Percentiles rank a stretch among this genome's conserved stretches.
These are phyloP conservation scores for Nakazawaea peltata DNA, from an alignment of 805 yeast species.

Conservation along the genomic window DNA sequence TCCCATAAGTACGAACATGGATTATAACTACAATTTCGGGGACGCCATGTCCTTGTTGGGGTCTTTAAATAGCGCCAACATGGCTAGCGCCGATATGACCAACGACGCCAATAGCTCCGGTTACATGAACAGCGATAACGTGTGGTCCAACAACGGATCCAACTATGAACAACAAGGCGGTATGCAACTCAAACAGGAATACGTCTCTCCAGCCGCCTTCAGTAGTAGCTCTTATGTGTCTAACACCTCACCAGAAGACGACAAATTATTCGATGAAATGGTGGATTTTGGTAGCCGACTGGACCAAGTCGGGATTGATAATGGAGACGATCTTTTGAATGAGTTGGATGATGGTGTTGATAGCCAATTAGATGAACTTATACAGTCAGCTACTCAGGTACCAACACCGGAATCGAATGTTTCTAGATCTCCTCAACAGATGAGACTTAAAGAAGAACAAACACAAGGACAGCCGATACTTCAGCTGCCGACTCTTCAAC, in stretches of 20 bases:
- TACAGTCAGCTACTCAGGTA: conserved; percentile 5
- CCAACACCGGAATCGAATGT: no score
- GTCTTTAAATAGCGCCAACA: conserved; percentile 15
- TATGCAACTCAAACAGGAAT: conserved; percentile 1
- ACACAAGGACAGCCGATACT: no score
- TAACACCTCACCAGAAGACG: background rate
- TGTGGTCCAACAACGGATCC: no score
- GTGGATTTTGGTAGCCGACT: conserved; percentile 3
- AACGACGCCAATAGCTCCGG: background rate
- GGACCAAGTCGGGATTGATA: background rate
- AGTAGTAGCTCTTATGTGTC: background rate
- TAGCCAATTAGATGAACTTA: conserved; percentile 6
- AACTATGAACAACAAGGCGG: no score
- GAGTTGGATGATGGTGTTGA: conserved; percentile 1
- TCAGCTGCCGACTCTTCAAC: no score
- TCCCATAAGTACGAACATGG: conserved; percentile 14
- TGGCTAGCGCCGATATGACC: no score
- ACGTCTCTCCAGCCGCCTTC: conserved; percentile 1
- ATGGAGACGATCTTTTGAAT: background rate
- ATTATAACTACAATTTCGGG: conserved; percentile 16
- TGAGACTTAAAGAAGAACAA: no score
- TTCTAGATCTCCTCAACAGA: no score
- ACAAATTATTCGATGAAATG: conserved; percentile 1
- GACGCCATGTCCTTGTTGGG: conserved; percentile 21
- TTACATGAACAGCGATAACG: no score